phyloP scores from a whole-genome alignment of 495 filamentous ascomycete genomes.

The Aspergillus affinis region DNA sequence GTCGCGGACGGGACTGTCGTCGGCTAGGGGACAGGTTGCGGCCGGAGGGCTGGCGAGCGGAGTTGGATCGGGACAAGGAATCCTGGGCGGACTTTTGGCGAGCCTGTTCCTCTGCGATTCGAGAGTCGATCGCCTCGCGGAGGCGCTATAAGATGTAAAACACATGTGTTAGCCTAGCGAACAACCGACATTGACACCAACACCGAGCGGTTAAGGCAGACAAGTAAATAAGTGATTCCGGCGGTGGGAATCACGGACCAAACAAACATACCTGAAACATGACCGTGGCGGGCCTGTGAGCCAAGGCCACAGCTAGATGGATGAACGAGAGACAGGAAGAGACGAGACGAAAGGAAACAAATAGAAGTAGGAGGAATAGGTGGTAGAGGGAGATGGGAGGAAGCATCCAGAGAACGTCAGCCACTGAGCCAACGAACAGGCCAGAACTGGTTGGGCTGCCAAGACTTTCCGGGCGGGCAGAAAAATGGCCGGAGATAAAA shows the following conservation, averaged over 20 bases:
- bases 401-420: constrained; percentile 14
- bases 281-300: constrained; percentile 38
- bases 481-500: not conserved
- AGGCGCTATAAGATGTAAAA: constrained; percentile 57
- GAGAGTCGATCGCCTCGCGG: constrained; percentile 80
- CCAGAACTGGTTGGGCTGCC: not conserved
- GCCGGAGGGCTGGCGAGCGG: constrained; percentile 45
- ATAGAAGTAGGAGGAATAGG: constrained; percentile 15
- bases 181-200: not conserved
- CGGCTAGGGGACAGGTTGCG: constrained; percentile 54
- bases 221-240: constrained; percentile 1
- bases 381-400: constrained; percentile 24
- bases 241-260: not conserved
- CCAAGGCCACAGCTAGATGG: constrained; percentile 29
- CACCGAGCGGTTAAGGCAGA: not conserved
- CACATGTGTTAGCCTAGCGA: not conserved
- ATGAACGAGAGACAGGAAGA: constrained; percentile 24
- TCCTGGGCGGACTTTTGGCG: constrained; percentile 60
- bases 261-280: constrained; percentile 47
- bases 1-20: constrained; percentile 47
- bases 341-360: constrained; percentile 17
- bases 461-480: not conserved
- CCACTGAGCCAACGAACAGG: not conserved
- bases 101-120: constrained; percentile 87
- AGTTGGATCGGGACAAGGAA: constrained; percentile 49